A percentile compares a stretch with the other conserved stretches of the same genome.
These are phyloP conservation scores for Citrus glauca DNA, from an alignment of 345 rosid species.

Conservation along the genomic window DNA sequence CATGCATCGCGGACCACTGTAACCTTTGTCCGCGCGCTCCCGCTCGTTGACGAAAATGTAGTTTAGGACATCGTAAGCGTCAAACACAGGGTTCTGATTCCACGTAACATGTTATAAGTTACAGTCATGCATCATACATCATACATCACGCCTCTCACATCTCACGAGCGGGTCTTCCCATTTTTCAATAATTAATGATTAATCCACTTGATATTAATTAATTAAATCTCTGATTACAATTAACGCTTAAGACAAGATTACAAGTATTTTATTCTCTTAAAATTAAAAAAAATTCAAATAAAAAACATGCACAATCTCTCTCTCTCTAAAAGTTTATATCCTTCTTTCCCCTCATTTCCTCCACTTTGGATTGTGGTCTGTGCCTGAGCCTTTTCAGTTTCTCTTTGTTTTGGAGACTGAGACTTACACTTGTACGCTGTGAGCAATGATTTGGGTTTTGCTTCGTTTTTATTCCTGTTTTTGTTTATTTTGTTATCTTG, in stretches of 20 bases:
- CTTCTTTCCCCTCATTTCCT: conserved; percentile 32
- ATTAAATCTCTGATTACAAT: conserved; percentile 2
- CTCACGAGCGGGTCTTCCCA: conserved; percentile 7
- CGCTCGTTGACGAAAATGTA: neutral
- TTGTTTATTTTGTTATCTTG: neutral
- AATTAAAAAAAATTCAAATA: neutral
- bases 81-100: neutral
- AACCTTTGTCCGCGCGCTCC: neutral
- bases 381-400: conserved; percentile 31
- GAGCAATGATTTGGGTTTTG: conserved; percentile 33
- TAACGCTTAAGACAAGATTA: neutral
- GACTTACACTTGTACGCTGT: conserved; percentile 20
- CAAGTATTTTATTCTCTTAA: neutral
- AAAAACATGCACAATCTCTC: neutral
- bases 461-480: neutral
- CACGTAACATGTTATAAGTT: neutral
- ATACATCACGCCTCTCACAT: neutral
- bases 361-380: neutral
- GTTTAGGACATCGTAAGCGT: neutral
- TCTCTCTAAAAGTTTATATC: neutral
- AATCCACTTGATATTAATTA: neutral
- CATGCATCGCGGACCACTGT: neutral
- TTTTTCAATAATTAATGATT: neutral
- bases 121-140: neutral
- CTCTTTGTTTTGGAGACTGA: conserved; percentile 31